Percentiles rank a stretch among this genome's conserved stretches.
Evolutionary conservation across 164 flowering plant genomes (phyloP).

Genomic region (Echeveria elegans): DNA sequence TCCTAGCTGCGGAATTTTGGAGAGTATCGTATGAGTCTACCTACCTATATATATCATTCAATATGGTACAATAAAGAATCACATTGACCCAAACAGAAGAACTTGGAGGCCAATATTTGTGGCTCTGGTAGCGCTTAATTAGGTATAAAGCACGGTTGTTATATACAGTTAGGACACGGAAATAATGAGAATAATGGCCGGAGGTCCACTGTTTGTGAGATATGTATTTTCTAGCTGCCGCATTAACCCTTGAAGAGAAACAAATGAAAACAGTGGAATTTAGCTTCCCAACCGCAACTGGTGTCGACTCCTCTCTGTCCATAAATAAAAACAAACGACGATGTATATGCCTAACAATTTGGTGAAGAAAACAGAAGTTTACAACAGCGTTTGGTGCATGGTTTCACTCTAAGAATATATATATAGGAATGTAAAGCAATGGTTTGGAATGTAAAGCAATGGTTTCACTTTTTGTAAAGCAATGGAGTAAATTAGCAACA

Average conservation of each 20-base stretch:
- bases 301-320: background rate
- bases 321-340: background rate
- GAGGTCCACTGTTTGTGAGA: background rate
- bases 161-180: background rate
- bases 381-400: background rate
- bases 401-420: background rate
- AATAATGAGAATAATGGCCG: background rate
- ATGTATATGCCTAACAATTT: background rate
- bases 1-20: background rate
- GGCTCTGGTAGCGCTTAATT: background rate
- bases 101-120: background rate
- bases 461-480: background rate
- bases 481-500: background rate
- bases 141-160: constrained; percentile 2
- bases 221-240: background rate
- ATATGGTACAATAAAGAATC: background rate
- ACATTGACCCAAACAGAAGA: background rate
- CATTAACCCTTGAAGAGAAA: too few species aligned
- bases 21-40: background rate
- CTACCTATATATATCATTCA: too few species aligned
- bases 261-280: background rate
- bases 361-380: background rate
- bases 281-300: background rate
- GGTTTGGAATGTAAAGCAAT: too few species aligned
- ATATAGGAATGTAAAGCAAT: background rate